Percentiles rank a stretch among this genome's conserved stretches.
These are phyloP conservation scores for Salix suchowensis DNA, from an alignment of 345 rosid species.

Conservation along the genomic window DNA sequence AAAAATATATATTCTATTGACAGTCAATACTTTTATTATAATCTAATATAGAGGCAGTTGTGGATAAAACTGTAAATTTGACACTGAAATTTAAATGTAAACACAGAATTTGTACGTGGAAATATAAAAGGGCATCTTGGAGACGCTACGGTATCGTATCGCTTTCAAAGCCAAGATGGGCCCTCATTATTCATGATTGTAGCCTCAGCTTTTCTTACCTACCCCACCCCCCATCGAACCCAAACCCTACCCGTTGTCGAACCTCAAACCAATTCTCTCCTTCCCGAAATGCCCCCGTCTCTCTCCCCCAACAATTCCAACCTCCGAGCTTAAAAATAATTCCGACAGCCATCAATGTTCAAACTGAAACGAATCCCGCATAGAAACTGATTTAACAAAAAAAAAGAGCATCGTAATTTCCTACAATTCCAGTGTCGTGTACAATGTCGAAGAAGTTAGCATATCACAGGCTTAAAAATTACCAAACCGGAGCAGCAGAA, in stretches of 20 bases:
- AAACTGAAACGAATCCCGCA: background rate
- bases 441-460: conserved; percentile 19
- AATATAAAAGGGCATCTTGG: no score
- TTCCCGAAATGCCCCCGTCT: conserved; percentile 12
- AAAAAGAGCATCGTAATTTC: conserved; percentile 3
- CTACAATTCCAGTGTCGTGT: conserved; percentile 12
- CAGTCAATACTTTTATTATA: no score
- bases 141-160: no score
- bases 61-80: no score
- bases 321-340: background rate
- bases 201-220: conserved; percentile 29
- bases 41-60: no score
- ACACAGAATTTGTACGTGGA: no score
- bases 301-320: background rate
- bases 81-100: no score
- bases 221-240: conserved; percentile 34
- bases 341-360: background rate
- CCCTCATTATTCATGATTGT: conserved; percentile 21
- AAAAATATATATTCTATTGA: no score
- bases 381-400: background rate
- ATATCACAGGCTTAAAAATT: conserved; percentile 14
- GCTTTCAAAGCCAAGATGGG: no score
- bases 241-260: conserved; percentile 24
- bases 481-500: conserved; percentile 4
- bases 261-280: background rate